These are phyloP conservation scores for Nidularia sp. DNA, from an alignment of 768 basidiomycete genomes.

Conservation along the genomic window DNA sequence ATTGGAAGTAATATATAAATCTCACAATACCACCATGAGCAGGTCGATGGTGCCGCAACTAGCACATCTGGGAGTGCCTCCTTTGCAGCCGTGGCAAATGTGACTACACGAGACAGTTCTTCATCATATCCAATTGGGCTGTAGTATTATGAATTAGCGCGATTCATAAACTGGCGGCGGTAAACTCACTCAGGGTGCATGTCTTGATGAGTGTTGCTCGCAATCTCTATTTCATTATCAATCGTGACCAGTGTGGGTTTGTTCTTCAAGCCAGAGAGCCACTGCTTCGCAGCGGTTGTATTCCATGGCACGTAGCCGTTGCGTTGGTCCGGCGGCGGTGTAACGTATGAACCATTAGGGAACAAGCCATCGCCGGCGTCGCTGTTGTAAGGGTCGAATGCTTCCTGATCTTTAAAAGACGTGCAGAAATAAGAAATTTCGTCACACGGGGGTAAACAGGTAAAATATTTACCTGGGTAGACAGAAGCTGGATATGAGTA, in stretches of 20 bases:
- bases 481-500: constrained; percentile 43
- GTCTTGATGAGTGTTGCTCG: constrained; percentile 48
- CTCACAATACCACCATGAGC: constrained; percentile 43
- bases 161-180: neutral
- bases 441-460: neutral
- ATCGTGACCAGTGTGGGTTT: constrained; percentile 45
- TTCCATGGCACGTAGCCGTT: constrained; percentile 46
- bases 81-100: constrained; percentile 36
- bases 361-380: constrained; percentile 46
- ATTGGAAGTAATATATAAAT: neutral
- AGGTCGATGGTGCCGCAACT: constrained; percentile 44
- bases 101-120: constrained; percentile 41
- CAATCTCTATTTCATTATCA: constrained; percentile 58
- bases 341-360: constrained; percentile 42
- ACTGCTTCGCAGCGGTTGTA: constrained; percentile 33
- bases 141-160: neutral
- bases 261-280: constrained; percentile 41
- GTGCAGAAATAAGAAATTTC: neutral
- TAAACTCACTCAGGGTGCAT: constrained; percentile 45
- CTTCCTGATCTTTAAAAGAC: constrained; percentile 28
- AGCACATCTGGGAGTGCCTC: constrained; percentile 36
- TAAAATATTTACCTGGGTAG: constrained; percentile 34
- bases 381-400: constrained; percentile 42
- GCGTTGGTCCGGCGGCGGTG: constrained; percentile 33
- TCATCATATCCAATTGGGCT: constrained; percentile 48